These are phyloP conservation scores for Mimosa pudica DNA, from an alignment of 306 rosid genomes.

Conservation along the genomic window DNA sequence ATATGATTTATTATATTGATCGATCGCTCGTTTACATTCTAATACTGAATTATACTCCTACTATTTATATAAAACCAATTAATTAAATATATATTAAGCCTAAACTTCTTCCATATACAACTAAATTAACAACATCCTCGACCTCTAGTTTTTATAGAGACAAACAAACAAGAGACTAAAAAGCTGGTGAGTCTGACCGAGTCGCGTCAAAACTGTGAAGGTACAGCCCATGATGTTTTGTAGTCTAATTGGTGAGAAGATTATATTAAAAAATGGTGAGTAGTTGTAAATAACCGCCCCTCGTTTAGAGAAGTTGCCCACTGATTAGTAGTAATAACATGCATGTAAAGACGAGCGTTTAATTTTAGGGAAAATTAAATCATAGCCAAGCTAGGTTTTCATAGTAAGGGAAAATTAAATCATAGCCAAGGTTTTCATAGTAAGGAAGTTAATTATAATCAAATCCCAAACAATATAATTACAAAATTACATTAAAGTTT, in stretches of 20 bases:
- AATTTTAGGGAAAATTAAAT: neutral
- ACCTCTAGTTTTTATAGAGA: neutral
- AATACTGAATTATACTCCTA: neutral
- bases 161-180: slow-evolving; percentile 6
- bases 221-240: slow-evolving; percentile 38
- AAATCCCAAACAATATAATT: too few species aligned
- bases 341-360: slow-evolving; percentile 3
- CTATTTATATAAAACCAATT: neutral
- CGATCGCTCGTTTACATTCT: neutral
- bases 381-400: too few species aligned
- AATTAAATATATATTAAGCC: neutral
- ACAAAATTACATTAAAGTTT: too few species aligned
- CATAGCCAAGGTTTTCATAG: too few species aligned
- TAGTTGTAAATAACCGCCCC: neutral
- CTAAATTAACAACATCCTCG: neutral
- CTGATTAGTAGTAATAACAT: slow-evolving; percentile 12
- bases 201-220: slow-evolving; percentile 28
- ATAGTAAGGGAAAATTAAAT: too few species aligned
- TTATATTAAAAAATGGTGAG: too few species aligned
- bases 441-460: too few species aligned
- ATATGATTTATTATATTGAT: neutral
- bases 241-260: neutral
- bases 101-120: neutral
- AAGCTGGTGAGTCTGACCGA: slow-evolving; percentile 39
- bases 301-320: slow-evolving; percentile 26